Percentiles rank a stretch among this genome's conserved stretches.
These are phyloP conservation scores for Colletotrichum lindemuthianum DNA, from an alignment of 2,329 filamentous ascomycete species.

Conservation along the genomic window DNA sequence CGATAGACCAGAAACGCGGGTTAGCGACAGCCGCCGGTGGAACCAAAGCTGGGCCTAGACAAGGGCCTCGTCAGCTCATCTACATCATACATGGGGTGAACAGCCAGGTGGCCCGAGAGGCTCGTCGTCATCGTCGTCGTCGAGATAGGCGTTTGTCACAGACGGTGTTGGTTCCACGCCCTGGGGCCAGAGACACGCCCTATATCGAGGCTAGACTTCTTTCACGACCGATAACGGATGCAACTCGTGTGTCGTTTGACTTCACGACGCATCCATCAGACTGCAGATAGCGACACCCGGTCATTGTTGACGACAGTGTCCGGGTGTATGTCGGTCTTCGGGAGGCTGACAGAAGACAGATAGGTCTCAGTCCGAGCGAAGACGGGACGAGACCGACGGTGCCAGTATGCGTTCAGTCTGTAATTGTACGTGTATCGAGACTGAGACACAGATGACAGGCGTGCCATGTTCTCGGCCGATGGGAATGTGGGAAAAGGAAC, in stretches of 20 bases:
- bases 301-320: neutral
- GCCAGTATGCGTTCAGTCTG: too few relatives aligned
- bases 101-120: too few relatives aligned
- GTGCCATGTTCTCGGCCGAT: neutral
- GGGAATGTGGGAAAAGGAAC: constrained; percentile 10
- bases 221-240: constrained; percentile 14
- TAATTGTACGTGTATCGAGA: too few relatives aligned
- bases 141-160: too few relatives aligned
- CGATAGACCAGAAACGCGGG: constrained; percentile 18
- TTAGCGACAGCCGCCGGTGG: constrained; percentile 14
- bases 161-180: too few relatives aligned
- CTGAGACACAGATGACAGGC: constrained; percentile 8
- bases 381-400: too few relatives aligned
- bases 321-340: constrained; percentile 21
- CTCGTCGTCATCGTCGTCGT: too few relatives aligned
- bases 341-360: constrained; percentile 2
- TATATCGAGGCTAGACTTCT: neutral
- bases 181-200: too few relatives aligned
- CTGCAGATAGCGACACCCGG: too few relatives aligned
- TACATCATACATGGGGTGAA: constrained; percentile 5
- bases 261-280: too few relatives aligned
- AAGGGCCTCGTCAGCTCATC: constrained; percentile 6
- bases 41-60: constrained; percentile 8
- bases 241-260: neutral
- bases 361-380: constrained; percentile 7